phyloP scores from a whole-genome alignment of 1,284 basidiomycete genomes.

The Rugosomyces carneus region DNA sequence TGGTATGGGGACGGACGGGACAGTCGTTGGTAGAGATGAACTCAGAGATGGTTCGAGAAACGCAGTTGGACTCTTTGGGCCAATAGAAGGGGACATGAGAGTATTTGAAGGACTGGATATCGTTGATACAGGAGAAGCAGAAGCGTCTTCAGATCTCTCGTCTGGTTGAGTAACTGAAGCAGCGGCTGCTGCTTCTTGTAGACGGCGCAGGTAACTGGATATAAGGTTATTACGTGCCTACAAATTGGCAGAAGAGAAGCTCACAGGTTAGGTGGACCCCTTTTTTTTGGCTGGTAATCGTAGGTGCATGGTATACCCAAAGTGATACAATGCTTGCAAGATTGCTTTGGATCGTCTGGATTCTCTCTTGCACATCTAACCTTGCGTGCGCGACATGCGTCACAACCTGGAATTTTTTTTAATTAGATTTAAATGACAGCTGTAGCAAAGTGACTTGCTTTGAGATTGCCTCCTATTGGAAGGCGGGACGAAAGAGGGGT shows the following conservation, averaged over 20 bases:
- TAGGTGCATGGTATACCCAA: slow-evolving; percentile 83
- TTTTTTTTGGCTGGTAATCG: slow-evolving; percentile 87
- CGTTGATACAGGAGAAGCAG: slow-evolving; percentile 44
- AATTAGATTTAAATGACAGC: slow-evolving; percentile 15
- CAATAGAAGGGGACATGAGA: slow-evolving; percentile 40
- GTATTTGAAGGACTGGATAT: slow-evolving; percentile 46
- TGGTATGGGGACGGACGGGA: slow-evolving; percentile 41
- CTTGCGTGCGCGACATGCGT: slow-evolving; percentile 78
- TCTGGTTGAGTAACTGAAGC: slow-evolving; percentile 40
- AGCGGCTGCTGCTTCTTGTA: slow-evolving; percentile 72
- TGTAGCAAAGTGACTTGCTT: slow-evolving; percentile 36
- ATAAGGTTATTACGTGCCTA: slow-evolving; percentile 3
- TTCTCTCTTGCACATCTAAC: slow-evolving; percentile 76
- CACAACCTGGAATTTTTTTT: slow-evolving; percentile 53
- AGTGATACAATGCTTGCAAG: slow-evolving; percentile 79
- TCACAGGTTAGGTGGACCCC: slow-evolving; percentile 85
- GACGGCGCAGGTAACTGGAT: slow-evolving; percentile 63
- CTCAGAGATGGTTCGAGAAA: slow-evolving; percentile 48
- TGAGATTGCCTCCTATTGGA: slow-evolving; percentile 68
- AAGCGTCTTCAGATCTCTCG: slow-evolving; percentile 32
- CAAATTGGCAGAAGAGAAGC: slow-evolving; percentile 17
- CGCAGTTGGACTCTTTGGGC: slow-evolving; percentile 38
- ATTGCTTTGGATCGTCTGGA: slow-evolving; percentile 64
- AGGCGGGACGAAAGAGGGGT: slow-evolving; percentile 25
- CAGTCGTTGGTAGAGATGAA: slow-evolving; percentile 29